phyloP scores from a whole-genome alignment of 768 basidiomycete species.

The Podaxis sp. region DNA sequence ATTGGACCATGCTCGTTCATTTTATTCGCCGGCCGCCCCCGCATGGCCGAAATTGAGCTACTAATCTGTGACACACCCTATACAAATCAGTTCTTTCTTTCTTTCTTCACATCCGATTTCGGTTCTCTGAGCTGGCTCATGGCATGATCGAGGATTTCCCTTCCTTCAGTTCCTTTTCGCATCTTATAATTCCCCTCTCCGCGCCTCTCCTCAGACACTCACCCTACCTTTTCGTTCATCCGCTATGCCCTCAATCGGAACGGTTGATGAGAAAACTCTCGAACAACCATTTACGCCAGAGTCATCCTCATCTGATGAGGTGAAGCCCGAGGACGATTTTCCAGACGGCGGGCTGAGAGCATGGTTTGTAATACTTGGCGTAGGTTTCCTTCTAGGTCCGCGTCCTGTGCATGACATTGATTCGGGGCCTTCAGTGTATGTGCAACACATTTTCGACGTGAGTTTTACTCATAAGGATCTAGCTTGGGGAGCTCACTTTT shows the following conservation, averaged over 20 bases:
- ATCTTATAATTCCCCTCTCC: too few species aligned
- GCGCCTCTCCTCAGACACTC: too few species aligned
- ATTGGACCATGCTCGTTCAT: too few species aligned
- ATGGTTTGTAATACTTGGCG: not conserved
- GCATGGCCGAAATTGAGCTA: too few species aligned
- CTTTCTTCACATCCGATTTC: too few species aligned
- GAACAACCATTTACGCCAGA: not conserved
- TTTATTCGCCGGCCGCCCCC: too few species aligned
- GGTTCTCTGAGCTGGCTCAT: too few species aligned
- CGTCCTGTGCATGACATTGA: not conserved
- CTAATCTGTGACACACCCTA: too few species aligned
- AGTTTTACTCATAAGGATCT: not conserved
- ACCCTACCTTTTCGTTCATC: too few species aligned
- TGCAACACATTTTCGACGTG: not conserved
- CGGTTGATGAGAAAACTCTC: not conserved
- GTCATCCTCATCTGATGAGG: not conserved
- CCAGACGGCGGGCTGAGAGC: not conserved
- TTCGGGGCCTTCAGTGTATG: not conserved
- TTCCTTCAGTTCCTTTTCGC: too few species aligned
- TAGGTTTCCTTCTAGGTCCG: not conserved
- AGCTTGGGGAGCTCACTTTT: not conserved
- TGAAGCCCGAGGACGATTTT: not conserved
- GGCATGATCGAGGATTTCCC: too few species aligned
- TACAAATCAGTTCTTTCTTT: too few species aligned
- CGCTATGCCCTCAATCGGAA: not conserved